Evolutionary conservation across 768 basidiomycete genomes (phyloP).

Genomic region (Suillus spraguei): DNA sequence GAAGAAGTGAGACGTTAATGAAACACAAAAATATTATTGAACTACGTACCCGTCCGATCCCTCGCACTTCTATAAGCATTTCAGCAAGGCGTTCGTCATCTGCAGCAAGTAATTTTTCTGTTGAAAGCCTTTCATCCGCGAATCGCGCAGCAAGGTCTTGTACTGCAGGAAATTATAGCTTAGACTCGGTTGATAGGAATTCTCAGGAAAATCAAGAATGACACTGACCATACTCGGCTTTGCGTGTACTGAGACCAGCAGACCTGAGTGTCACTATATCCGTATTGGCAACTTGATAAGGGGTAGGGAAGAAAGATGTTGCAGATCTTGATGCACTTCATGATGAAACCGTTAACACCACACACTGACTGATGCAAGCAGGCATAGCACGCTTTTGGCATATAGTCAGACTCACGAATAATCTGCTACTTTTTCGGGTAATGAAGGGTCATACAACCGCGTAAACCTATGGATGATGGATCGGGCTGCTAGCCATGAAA

Average conservation of each 20-base stretch:
- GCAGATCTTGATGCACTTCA: slow-evolving; percentile 23
- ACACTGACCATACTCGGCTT: slow-evolving; percentile 82
- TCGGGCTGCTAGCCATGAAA: slow-evolving; percentile 85
- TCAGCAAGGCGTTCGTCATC: slow-evolving; percentile 75
- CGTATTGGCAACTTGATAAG: slow-evolving; percentile 64
- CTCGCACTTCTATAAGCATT: slow-evolving; percentile 77
- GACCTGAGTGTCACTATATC: slow-evolving; percentile 61
- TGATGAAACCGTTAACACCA: slow-evolving; percentile 8
- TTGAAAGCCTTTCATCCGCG: slow-evolving; percentile 76
- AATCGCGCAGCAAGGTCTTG: slow-evolving; percentile 80
- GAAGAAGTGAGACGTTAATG: slow-evolving; percentile 12
- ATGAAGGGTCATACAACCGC: slow-evolving; percentile 69
- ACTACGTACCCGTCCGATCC: slow-evolving; percentile 68
- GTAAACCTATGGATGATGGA: slow-evolving; percentile 82
- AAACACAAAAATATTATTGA: not conserved
- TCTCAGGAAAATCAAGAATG: not conserved
- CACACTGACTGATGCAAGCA: not conserved
- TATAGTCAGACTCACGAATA: slow-evolving; percentile 41
- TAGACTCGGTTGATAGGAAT: not conserved
- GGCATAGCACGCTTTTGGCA: not conserved
- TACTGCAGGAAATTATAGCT: slow-evolving; percentile 45
- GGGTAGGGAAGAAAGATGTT: slow-evolving; percentile 67
- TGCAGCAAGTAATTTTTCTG: slow-evolving; percentile 67
- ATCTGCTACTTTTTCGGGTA: slow-evolving; percentile 68
- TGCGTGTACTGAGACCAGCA: slow-evolving; percentile 82